Evolutionary conservation across 129 eudicot genomes (phyloP).

Genomic region (Cynara cardunculus): DNA sequence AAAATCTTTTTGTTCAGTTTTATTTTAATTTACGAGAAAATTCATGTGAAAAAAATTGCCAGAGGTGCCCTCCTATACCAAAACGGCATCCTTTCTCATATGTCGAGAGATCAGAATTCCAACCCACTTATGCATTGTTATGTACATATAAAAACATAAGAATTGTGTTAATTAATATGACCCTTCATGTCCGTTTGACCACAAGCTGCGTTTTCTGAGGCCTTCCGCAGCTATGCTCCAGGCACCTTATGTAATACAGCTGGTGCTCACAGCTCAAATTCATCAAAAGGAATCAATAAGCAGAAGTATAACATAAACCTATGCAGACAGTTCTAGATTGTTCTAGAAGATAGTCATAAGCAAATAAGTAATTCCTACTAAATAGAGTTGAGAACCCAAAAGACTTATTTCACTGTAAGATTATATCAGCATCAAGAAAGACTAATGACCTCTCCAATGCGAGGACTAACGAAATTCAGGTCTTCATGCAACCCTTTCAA

Average conservation of each 20-base stretch:
- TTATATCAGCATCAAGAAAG: constrained; percentile 14
- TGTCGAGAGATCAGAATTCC: neutral
- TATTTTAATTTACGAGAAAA: neutral
- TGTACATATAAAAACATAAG: neutral
- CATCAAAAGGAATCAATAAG: neutral
- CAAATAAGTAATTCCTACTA: constrained; percentile 12
- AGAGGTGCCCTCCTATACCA: neutral
- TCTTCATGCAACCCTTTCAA: constrained; percentile 97
- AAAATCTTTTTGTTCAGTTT: neutral
- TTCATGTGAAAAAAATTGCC: neutral
- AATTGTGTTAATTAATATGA: neutral
- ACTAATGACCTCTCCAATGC: constrained; percentile 90
- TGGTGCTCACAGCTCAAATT: neutral
- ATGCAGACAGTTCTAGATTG: neutral
- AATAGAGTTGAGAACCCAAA: constrained; percentile 5
- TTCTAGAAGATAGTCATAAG: neutral
- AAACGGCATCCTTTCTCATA: neutral
- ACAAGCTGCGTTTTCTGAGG: neutral
- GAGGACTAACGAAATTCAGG: constrained; percentile 96
- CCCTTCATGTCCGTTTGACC: neutral
- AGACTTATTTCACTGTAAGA: neutral
- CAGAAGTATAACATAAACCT: constrained; percentile 22
- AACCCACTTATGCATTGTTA: neutral
- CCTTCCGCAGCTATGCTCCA: neutral
- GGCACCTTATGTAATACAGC: neutral